Evolutionary conservation across 805 yeast genomes (phyloP).

Genomic region (Sugiyamaella lignohabitans): DNA sequence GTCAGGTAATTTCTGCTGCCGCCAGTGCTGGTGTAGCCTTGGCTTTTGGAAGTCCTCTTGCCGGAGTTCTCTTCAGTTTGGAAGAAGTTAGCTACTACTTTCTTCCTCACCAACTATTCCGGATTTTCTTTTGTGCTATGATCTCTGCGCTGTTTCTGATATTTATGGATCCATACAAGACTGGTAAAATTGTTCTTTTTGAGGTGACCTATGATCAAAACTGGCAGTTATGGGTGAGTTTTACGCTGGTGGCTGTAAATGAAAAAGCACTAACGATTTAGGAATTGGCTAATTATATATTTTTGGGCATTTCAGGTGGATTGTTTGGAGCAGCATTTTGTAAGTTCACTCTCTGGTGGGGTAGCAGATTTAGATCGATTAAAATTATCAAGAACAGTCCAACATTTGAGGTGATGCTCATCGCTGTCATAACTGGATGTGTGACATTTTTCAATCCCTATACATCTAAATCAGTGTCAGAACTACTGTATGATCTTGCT

Average conservation of each 20-base stretch:
- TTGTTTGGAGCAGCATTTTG: constrained; percentile 47
- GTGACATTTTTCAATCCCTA: constrained; percentile 44
- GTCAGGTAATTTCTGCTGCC: constrained; percentile 50
- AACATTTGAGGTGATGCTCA: constrained; percentile 39
- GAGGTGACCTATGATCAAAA: constrained; percentile 45
- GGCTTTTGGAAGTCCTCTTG: constrained; percentile 56
- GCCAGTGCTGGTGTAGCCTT: constrained; percentile 56
- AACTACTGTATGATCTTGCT: constrained; percentile 44
- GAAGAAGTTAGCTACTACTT: constrained; percentile 53
- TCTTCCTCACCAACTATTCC: constrained; percentile 48
- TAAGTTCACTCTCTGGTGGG: constrained; percentile 41
- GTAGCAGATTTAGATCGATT: constrained; percentile 32
- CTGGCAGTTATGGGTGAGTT: constrained; percentile 45
- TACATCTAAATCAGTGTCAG: constrained; percentile 44
- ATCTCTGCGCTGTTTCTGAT: constrained; percentile 46
- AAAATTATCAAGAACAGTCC: constrained; percentile 36
- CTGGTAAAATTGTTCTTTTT: constrained; percentile 52
- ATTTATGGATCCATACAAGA: constrained; percentile 51
- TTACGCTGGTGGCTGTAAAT: too few relatives aligned
- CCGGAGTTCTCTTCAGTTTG: constrained; percentile 50
- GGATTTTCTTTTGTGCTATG: constrained; percentile 51
- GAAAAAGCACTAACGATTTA: too few relatives aligned
- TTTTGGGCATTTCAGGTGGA: constrained; percentile 50
- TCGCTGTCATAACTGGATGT: constrained; percentile 42
- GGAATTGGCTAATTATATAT: constrained; percentile 42